phyloP scores from a whole-genome alignment of 306 rosid genomes.

The Trifolium fragiferum region DNA sequence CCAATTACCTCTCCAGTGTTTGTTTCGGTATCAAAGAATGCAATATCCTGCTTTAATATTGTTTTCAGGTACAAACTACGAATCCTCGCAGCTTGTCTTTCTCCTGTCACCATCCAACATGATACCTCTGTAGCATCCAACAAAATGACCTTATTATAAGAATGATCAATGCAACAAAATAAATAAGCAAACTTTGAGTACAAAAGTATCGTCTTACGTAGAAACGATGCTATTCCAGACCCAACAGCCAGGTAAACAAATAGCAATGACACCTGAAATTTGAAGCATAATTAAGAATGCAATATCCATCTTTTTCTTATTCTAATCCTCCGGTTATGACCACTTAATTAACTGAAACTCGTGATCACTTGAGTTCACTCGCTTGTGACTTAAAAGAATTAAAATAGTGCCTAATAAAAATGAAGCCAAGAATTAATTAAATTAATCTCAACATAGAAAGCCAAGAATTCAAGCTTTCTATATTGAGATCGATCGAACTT shows the following conservation, averaged over 20 bases:
- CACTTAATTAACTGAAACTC: no score
- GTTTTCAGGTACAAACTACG: constrained; percentile 80
- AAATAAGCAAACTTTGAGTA: neutral
- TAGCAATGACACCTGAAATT: constrained; percentile 59
- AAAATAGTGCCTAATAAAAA: no score
- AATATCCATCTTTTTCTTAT: no score
- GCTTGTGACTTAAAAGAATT: no score
- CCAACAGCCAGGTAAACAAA: constrained; percentile 75
- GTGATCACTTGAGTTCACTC: no score
- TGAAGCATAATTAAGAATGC: neutral
- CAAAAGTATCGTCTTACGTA: constrained; percentile 63
- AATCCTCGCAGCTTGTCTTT: constrained; percentile 82
- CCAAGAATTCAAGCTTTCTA: no score
- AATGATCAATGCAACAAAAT: neutral
- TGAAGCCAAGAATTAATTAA: no score
- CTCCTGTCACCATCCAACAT: constrained; percentile 95
- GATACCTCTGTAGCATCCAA: constrained; percentile 67
- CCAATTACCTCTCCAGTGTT: constrained; percentile 83
- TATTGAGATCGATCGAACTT: neutral
- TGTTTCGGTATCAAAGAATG: constrained; percentile 83
- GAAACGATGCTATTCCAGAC: constrained; percentile 62
- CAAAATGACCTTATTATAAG: constrained; percentile 16
- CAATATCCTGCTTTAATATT: constrained; percentile 80
- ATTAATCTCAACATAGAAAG: no score
- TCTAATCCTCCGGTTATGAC: no score